phyloP scores from a whole-genome alignment of 1,284 basidiomycete species.

The Gymnopus androsaceus region DNA sequence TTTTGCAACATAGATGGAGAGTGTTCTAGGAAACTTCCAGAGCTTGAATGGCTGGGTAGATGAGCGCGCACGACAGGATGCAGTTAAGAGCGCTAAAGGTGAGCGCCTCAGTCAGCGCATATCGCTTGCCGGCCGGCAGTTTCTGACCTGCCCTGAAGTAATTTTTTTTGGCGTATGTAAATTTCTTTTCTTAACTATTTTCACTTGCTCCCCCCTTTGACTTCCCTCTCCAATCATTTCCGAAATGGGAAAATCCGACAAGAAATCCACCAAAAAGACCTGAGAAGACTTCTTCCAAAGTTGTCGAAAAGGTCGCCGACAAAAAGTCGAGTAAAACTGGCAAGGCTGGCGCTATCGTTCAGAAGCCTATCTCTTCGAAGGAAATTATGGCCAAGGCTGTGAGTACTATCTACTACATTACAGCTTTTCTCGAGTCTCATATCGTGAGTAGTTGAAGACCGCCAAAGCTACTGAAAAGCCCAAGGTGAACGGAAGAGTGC shows the following conservation, averaged over 20 bases:
- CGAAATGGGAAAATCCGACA: conserved; percentile 20
- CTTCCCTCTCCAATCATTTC: background rate
- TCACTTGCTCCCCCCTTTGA: too few relatives aligned
- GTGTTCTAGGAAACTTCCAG: too few relatives aligned
- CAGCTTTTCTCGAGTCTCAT: background rate
- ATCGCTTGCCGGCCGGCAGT: too few relatives aligned
- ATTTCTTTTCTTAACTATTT: too few relatives aligned
- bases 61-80: too few relatives aligned
- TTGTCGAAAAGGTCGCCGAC: conserved; percentile 24
- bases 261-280: conserved; percentile 30
- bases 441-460: background rate
- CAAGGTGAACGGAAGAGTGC: conserved; percentile 13
- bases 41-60: too few relatives aligned
- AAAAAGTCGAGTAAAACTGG: conserved; percentile 28
- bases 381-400: conserved; percentile 13
- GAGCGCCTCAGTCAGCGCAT: too few relatives aligned
- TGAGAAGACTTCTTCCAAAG: conserved; percentile 40
- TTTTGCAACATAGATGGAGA: too few relatives aligned
- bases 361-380: conserved; percentile 5
- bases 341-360: background rate
- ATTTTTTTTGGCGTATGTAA: too few relatives aligned
- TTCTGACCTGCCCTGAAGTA: too few relatives aligned
- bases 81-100: too few relatives aligned
- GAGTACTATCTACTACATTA: background rate
- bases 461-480: conserved; percentile 6